Evolutionary conservation across 208 protist species (phyloP).

Genomic region (Wallacemonas sp.): DNA sequence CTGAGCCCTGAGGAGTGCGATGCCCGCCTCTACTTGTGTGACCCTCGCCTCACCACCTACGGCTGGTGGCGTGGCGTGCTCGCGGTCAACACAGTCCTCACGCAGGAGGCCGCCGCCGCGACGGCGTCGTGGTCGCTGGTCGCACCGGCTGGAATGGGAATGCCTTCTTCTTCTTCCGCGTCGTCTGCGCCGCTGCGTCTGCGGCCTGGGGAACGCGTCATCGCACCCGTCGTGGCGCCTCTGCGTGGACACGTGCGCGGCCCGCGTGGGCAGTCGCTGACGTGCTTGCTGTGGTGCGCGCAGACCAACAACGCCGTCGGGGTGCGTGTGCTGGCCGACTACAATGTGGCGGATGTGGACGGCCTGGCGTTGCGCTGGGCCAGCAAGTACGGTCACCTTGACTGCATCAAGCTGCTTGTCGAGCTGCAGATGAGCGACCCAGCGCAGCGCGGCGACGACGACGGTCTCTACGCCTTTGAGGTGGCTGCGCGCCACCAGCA

Average conservation of each 20-base stretch:
- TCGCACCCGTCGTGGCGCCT: constrained; percentile 19
- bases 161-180: not conserved
- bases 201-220: constrained; percentile 34
- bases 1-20: constrained; percentile 26
- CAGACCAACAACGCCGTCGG: constrained; percentile 62
- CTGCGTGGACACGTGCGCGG: constrained; percentile 16
- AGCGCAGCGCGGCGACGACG: constrained; percentile 19
- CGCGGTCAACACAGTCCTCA: constrained; percentile 45
- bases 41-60: constrained; percentile 47
- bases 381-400: constrained; percentile 45
- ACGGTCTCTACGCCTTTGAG: constrained; percentile 70
- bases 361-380: constrained; percentile 64
- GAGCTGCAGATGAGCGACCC: constrained; percentile 70
- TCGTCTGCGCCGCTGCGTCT: constrained; percentile 5
- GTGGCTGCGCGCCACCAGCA: constrained; percentile 48
- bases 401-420: constrained; percentile 66
- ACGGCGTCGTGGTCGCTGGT: not conserved
- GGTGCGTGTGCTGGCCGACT: constrained; percentile 72
- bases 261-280: constrained; percentile 18
- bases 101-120: constrained; percentile 21
- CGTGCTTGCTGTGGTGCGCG: constrained; percentile 72
- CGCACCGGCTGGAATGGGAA: too few relatives aligned
- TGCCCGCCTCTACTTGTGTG: constrained; percentile 32
- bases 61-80: constrained; percentile 70
- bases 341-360: constrained; percentile 66